A percentile compares a stretch with the other conserved stretches of the same genome.
phyloP scores from a whole-genome alignment of 805 yeast species.

The Isabelozyma pseudorhagii region DNA sequence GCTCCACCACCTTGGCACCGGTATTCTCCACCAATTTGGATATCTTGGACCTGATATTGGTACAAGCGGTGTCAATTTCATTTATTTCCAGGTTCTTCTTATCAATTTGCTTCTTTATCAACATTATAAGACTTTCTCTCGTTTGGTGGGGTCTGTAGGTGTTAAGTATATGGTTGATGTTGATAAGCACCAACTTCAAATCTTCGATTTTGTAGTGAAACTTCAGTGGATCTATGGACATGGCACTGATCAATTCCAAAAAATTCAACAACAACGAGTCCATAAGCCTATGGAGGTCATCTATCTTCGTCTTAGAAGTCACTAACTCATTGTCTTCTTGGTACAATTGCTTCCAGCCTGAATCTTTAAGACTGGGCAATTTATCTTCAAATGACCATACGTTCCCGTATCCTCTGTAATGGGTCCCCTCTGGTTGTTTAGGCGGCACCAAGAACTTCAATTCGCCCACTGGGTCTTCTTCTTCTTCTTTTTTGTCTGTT shows the following conservation, averaged over 20 bases:
- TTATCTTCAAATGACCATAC: conserved; percentile 82
- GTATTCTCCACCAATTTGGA: conserved; percentile 12
- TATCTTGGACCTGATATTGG: conserved; percentile 37
- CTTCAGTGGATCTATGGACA: conserved; percentile 68
- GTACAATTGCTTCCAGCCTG: conserved; percentile 78
- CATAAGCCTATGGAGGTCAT: conserved; percentile 75
- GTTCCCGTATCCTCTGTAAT: conserved; percentile 85
- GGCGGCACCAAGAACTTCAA: conserved; percentile 67
- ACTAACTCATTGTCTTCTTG: conserved; percentile 32
- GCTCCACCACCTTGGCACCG: not conserved
- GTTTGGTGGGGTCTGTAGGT: conserved; percentile 95
- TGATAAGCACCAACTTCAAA: conserved; percentile 75
- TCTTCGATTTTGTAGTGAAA: conserved; percentile 65
- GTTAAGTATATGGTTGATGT: conserved; percentile 87
- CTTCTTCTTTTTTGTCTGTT: conserved; percentile 27
- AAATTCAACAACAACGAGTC: conserved; percentile 78
- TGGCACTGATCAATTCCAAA: conserved; percentile 75
- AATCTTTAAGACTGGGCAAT: conserved; percentile 68
- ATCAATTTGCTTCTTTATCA: conserved; percentile 68
- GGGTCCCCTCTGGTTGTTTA: conserved; percentile 52
- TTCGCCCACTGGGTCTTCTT: conserved; percentile 37
- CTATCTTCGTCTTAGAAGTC: conserved; percentile 48
- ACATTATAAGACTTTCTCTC: conserved; percentile 78
- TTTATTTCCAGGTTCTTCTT: conserved; percentile 54
- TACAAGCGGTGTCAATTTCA: conserved; percentile 38